Evolutionary conservation across 371 early-diverging fungal species (phyloP).

Genomic region (Mortierella sp.): DNA sequence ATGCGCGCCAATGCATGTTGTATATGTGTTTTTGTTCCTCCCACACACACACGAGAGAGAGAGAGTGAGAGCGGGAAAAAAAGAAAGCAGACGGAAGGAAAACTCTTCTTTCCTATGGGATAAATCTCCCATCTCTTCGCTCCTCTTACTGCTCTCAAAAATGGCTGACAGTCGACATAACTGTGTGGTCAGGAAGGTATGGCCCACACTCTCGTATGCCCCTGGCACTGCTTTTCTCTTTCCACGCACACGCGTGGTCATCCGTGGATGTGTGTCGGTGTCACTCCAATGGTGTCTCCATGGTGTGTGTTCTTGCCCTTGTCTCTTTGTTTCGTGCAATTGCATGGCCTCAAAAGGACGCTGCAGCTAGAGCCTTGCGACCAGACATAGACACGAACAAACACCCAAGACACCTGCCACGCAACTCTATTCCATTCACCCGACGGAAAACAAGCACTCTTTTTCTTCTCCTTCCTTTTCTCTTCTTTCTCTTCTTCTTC

Average conservation of each 20-base stretch:
- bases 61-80: background rate
- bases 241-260: background rate
- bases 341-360: background rate
- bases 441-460: background rate
- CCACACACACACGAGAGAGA: too few species aligned
- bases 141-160: slow-evolving; percentile 3
- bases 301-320: background rate
- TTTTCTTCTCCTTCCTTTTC: background rate
- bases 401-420: background rate
- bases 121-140: background rate
- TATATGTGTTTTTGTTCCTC: too few species aligned
- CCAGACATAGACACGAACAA: too few species aligned
- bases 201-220: background rate
- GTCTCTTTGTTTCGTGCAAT: background rate
- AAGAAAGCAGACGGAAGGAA: background rate
- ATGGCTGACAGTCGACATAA: background rate
- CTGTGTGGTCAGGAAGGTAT: background rate
- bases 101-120: background rate
- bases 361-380: background rate
- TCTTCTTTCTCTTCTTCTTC: background rate
- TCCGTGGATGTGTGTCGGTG: background rate
- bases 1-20: too few species aligned
- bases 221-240: background rate
- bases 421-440: slow-evolving; percentile 11
- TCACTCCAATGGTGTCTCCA: background rate